A percentile compares a stretch with the other conserved stretches of the same genome.
Evolutionary conservation across 2,329 filamentous ascomycete genomes (phyloP).

Genomic region (Xylariales sp.): DNA sequence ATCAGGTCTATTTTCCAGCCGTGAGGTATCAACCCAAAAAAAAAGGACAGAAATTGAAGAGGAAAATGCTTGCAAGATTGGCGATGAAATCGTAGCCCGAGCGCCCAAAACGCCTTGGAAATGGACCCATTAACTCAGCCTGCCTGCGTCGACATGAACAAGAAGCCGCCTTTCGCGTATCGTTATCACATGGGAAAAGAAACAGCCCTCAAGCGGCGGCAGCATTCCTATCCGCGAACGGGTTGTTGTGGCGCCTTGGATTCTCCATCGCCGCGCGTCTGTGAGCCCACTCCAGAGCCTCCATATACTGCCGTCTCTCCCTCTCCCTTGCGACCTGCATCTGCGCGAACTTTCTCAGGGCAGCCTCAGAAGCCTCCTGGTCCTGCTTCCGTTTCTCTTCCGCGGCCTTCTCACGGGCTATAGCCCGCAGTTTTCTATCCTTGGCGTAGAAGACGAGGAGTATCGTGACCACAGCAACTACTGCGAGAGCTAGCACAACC

Average conservation of each 20-base stretch:
- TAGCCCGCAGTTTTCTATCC: constrained; percentile 60
- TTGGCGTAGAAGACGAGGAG: constrained; percentile 65
- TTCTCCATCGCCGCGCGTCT: constrained; percentile 8
- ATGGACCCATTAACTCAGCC: not conserved
- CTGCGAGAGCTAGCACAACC: constrained; percentile 58
- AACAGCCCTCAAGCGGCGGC: not conserved
- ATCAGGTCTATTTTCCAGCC: not conserved
- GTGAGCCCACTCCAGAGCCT: constrained; percentile 15
- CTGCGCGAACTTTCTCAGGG: constrained; percentile 5
- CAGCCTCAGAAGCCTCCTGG: constrained; percentile 16
- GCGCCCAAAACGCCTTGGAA: not conserved
- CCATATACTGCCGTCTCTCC: constrained; percentile 13
- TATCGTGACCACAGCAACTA: constrained; percentile 53
- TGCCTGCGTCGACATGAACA: not conserved
- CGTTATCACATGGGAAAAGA: not conserved
- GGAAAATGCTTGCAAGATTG: not conserved
- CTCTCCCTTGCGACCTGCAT: constrained; percentile 6
- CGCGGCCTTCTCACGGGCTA: constrained; percentile 59
- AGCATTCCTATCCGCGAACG: constrained; percentile 10
- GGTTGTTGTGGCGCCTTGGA: constrained; percentile 10
- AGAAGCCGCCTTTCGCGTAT: not conserved
- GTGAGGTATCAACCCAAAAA: constrained; percentile 9
- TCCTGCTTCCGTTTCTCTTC: constrained; percentile 58
- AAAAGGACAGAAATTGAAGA: not conserved
- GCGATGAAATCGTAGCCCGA: not conserved